Base-by-base conservation (phyloP, 768 basidiomycete species). In the Panellus pusillus region DNA sequence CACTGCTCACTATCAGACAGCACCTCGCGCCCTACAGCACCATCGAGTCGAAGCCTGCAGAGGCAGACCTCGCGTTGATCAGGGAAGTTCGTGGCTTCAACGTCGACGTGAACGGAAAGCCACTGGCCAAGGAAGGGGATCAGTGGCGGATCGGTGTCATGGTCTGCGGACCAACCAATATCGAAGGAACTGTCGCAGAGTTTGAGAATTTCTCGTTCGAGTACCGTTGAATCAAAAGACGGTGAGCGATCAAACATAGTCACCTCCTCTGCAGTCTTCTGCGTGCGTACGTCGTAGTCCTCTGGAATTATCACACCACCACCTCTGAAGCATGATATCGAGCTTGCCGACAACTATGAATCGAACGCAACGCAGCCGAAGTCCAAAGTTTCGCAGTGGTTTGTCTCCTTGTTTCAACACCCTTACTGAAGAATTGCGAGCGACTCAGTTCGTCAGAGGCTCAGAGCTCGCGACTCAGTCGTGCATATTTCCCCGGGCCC, bases 51-150 rank as follows among this genome's bases (percentile, higher is more conserved):
- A 32, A 9, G 6, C 52, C 52, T 18, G 47, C 41, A 9, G 36
- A 1, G 11, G 51, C 14, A 2, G 45, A 54, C n/a, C 35, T 54
- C 5, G 44, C 50, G 2, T 54, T 54, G 35, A 50, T 50, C 36
- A 18, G 57, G 17, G 52, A 58, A 17, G 45, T 58, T 15, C 52
- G 52, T 3, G 57, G 52, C 1, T 58, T 58, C 40, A 48, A 58
- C 31, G 44, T 58, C 2, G 52, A 53, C 31, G 57, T 24, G 6
- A 20, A 50, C 9, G 57, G 57, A 32, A 52, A 57, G 0, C 8
- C 56, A 1, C 42, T 32, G 44, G 57, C 52, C 13, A 41, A 50
- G 43, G 44, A 41, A 3, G 52, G 52, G 27, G 48, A 54, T 17
- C 37, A 50, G 48, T 58, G 57, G 57, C 31, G 57, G 9, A 32